Percentiles rank a stretch among this genome's conserved stretches.
Evolutionary conservation across 2,329 filamentous ascomycete genomes (phyloP).

Genomic region (Stemphylium vesicarium): DNA sequence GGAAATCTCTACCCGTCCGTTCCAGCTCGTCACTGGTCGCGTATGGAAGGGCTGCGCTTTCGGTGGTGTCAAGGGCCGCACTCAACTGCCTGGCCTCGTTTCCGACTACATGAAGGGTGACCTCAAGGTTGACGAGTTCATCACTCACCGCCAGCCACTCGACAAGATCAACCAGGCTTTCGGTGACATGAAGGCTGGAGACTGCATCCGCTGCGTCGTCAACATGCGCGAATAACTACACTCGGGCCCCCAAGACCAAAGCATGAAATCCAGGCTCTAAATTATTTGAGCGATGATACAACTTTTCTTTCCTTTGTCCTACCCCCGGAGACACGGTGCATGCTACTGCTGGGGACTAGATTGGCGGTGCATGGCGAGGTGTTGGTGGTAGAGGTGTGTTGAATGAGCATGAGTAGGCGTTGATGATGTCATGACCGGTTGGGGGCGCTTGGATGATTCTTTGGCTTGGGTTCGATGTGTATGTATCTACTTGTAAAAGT

Average conservation of each 20-base stretch:
- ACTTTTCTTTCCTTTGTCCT: background rate
- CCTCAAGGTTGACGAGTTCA: constrained; percentile 99
- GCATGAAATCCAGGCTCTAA: constrained; percentile 7
- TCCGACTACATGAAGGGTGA: constrained; percentile 86
- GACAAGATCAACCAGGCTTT: constrained; percentile 88
- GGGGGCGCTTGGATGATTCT: background rate
- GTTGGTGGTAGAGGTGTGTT: constrained; percentile 3
- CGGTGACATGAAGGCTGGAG: constrained; percentile 90
- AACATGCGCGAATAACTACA: constrained; percentile 58
- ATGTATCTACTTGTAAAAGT: constrained; percentile 1
- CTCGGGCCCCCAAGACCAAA: constrained; percentile 12
- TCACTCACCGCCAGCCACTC: constrained; percentile 89
- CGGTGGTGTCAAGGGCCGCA: constrained; percentile 96
- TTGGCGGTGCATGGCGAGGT: constrained; percentile 11
- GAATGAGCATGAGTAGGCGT: constrained; percentile 17
- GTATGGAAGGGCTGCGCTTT: constrained; percentile 99
- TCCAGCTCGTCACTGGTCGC: constrained; percentile 97
- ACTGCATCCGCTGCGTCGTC: constrained; percentile 96
- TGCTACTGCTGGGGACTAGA: constrained; percentile 5
- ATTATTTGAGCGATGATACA: constrained; percentile 4
- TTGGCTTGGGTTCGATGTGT: background rate
- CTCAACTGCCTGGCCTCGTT: constrained; percentile 86
- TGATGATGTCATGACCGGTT: constrained; percentile 8
- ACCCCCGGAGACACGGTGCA: background rate
- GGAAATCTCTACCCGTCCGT: constrained; percentile 92